Base-by-base conservation (phyloP, 768 basidiomycete species). In the Tylopilus sp. region DNA sequence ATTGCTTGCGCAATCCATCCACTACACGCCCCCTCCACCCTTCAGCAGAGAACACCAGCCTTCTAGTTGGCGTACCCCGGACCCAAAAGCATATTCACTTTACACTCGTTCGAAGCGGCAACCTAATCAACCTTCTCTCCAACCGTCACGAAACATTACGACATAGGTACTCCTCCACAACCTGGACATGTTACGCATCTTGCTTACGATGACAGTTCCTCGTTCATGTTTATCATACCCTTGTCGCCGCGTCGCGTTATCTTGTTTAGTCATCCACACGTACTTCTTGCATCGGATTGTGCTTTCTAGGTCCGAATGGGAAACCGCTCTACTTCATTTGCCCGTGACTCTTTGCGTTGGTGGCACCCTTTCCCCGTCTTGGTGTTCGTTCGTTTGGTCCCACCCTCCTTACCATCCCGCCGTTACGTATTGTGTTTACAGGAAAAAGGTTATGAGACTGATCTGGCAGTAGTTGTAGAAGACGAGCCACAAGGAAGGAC, bases 381-480 rank as follows among this genome's bases (percentile, higher is more conserved):
- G 50, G 43, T 42, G 28, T 28, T 52, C 55, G 19, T 53, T 63
- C 53, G 31, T 53, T 60, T 54, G 54, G 22, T 47, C n/a, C 33
- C 44, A 28, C 38, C 29, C 33, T 30, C 31, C 41, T 24, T 47
- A 48, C 21, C 38, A 11, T 50, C 31, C 38, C 17, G 34, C 41
- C 57, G 36, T 37, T 58, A 59, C 60, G 65, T 63, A 55, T 59
- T 47, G 56, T 45, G 59, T 59, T 61, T 22, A 47, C 52, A 54
- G 59, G 60, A 56, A 55, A 66, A 57, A 53, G 30, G 52, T 56
- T 57, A 37, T 52, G 34, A 58, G 63, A 55, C 49, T 60, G 57
- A 67, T 70, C 66, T 62, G 63, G 63, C 54, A 57, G 52, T 59
- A 54, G 58, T 63, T 47, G 55, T 68, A 68, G 65, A 70, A 52